Percentiles rank a stretch among this genome's conserved stretches.
Conservation (phyloP, 495 filamentous ascomycete genomes). For the Lasiosphaeriaceae sp. region DNA sequence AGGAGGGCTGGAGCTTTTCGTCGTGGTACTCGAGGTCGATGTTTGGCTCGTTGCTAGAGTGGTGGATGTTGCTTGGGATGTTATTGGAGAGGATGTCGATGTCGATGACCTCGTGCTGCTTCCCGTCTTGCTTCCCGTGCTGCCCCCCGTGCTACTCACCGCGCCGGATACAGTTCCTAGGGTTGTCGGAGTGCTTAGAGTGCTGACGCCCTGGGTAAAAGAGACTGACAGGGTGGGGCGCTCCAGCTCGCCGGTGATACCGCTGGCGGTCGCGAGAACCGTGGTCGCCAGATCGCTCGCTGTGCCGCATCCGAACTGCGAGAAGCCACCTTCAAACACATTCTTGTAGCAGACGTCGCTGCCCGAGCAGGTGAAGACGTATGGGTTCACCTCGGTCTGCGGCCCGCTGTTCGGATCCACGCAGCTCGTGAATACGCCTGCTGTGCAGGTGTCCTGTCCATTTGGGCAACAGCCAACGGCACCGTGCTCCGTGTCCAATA, state of each 20-base stretch:
- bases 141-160: conserved; percentile 11
- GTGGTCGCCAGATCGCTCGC: conserved; percentile 39
- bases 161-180: conserved; percentile 22
- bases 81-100: conserved; percentile 10
- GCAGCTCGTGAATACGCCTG: conserved; percentile 46
- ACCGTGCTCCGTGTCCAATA: conserved; percentile 38
- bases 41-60: conserved; percentile 11
- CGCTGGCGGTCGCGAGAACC: conserved; percentile 36
- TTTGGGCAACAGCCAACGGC: conserved; percentile 50
- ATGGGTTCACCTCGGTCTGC: conserved; percentile 46
- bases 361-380: conserved; percentile 44
- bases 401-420: conserved; percentile 43
- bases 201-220: conserved; percentile 28
- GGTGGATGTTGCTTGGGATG: conserved; percentile 8
- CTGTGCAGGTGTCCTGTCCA: conserved; percentile 38
- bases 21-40: conserved; percentile 15
- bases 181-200: conserved; percentile 35
- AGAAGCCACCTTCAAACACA: conserved; percentile 45
- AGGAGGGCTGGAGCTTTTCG: conserved; percentile 9
- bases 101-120: conserved; percentile 8
- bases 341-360: conserved; percentile 44
- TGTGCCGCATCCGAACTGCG: conserved; percentile 46
- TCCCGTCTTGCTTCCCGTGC: too few relatives aligned
- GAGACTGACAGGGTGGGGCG: conserved; percentile 27
- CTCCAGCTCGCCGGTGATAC: conserved; percentile 26